Evolutionary conservation across 106 monocot species (phyloP), one percentile per base, ranked within the genome.

Genomic region (Posidonia australis): DNA sequence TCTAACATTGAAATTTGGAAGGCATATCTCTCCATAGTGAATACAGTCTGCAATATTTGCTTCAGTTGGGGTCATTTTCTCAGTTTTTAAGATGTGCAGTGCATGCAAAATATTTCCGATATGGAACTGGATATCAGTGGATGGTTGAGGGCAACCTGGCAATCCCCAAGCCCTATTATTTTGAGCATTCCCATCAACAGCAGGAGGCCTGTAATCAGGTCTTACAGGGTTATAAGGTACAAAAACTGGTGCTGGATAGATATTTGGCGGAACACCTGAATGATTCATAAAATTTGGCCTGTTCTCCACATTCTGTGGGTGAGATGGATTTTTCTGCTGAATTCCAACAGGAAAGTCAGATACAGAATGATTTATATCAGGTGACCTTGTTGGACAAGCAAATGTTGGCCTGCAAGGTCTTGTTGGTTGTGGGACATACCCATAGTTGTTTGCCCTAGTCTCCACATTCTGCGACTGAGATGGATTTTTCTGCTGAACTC

Each of bases 21-120:
- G 22, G 27, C 71, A 71, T 44, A 70, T 68, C 44, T 82, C 82
- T 12, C 86, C 83, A 64, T 81, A 86, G 25, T 41, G 71, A 54
- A 86, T 79, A 23, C 86, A 91, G 67, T 91, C 83, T 46, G 70
- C 51, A 45, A 91, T 86, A 70, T 86, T 79, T 16, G 51, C 62
- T 77, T 81, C 78, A 28, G 78, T 86, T 5, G 90, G 86, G 36
- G 63, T 46, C 24, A 91, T 64, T 27, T 75, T 81, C 18, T 91
- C 90, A 29, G 32, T 60, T 68, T 70, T 83, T 70, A 91, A 57
- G 10, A 63, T 46, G 41, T 67, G n/a, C 60, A 91, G 61, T 44
- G 90, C 78, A 36, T 28, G 53, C 46, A 91, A 74, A 26, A 90
- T 83, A 54, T 64, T 44, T 28, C 73, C 77, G 3, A 78, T 64